These are phyloP conservation scores for Xylariaceae sp. DNA, from an alignment of 2,329 filamentous ascomycete genomes.

Conservation along the genomic window DNA sequence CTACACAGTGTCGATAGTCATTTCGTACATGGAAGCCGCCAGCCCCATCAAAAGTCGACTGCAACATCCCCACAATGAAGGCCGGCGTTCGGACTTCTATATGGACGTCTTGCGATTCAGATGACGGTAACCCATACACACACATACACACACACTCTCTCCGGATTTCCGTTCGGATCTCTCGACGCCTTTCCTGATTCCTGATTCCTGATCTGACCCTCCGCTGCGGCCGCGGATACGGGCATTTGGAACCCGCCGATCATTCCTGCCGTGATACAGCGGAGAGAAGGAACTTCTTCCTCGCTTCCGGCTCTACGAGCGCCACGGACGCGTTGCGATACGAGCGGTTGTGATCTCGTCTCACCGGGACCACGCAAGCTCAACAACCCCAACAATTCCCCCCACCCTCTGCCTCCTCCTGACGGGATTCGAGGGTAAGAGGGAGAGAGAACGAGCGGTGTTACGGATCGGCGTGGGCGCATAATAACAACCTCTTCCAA, in stretches of 20 bases:
- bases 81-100: not conserved
- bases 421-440: too few species aligned
- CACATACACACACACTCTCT: not conserved
- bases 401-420: too few species aligned
- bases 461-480: too few species aligned
- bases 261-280: conserved; percentile 7
- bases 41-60: too few species aligned
- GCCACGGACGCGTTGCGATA: conserved; percentile 9
- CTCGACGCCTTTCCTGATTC: not conserved
- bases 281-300: not conserved
- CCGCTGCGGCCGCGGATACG: not conserved
- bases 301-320: not conserved
- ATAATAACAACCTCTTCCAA: too few species aligned
- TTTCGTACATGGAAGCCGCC: too few species aligned
- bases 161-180: not conserved
- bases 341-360: conserved; percentile 6
- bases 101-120: not conserved
- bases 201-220: not conserved
- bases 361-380: not conserved
- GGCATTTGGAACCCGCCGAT: not conserved
- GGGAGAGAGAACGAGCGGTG: too few species aligned
- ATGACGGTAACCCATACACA: too few species aligned
- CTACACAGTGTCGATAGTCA: too few species aligned
- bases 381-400: too few species aligned
- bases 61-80: too few species aligned